These are phyloP conservation scores for Maudiozyma turicensis DNA, from an alignment of 805 yeast species.

Conservation along the genomic window DNA sequence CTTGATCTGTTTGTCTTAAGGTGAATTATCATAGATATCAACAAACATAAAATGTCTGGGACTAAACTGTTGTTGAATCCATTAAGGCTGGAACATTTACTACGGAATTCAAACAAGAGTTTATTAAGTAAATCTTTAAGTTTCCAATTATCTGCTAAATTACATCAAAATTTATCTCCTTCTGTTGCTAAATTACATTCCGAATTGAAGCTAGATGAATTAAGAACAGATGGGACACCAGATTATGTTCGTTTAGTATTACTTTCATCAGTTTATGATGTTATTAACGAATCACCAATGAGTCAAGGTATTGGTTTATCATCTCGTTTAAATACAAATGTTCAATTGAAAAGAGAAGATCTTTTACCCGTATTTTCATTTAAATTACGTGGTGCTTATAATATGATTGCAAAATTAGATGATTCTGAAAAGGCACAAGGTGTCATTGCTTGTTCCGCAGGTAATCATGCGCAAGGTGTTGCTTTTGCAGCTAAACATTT, in stretches of 20 bases:
- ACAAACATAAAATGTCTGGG: conserved; percentile 2
- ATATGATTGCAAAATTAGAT: conserved; percentile 84
- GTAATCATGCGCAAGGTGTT: conserved; percentile 98
- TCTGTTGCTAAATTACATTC: conserved; percentile 22
- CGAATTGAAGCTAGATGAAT: conserved; percentile 36
- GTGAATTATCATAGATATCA: background rate
- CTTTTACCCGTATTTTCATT: conserved; percentile 90
- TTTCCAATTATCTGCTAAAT: conserved; percentile 8
- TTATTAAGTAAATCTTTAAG: background rate
- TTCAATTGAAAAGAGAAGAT: conserved; percentile 84
- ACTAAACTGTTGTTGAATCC: conserved; percentile 2
- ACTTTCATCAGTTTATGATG: conserved; percentile 92
- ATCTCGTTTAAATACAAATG: conserved; percentile 62
- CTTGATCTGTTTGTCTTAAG: background rate
- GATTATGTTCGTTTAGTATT: conserved; percentile 86
- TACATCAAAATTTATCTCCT: conserved; percentile 15
- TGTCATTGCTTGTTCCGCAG: conserved; percentile 97
- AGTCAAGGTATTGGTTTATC: conserved; percentile 67
- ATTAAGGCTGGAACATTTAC: background rate
- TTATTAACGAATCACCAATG: conserved; percentile 82
- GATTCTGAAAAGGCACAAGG: conserved; percentile 57
- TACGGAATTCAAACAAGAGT: background rate
- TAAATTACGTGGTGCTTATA: conserved; percentile 95
- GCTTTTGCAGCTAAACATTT: conserved; percentile 82
- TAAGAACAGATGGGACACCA: conserved; percentile 59